Conservation (phyloP, 2,329 filamentous ascomycete genomes). For the Akanthomyces lecanii region DNA sequence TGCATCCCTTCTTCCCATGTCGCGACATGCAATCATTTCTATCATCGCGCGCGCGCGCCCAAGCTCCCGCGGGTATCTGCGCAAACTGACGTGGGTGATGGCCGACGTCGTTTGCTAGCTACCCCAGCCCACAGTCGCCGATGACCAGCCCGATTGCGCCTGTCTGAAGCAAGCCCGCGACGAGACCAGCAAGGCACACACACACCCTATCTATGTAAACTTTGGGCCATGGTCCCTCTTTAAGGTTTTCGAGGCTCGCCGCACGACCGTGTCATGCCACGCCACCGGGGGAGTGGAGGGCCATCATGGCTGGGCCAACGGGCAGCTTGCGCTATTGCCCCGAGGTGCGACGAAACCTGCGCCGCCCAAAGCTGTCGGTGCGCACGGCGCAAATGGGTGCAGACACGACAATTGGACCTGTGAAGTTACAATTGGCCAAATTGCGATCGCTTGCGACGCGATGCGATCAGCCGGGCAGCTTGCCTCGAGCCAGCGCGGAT, state of each 20-base stretch:
- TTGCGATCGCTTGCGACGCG: conserved; percentile 6
- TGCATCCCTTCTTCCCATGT: no score
- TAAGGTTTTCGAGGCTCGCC: background rate
- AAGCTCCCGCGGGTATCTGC: no score
- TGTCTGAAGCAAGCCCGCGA: background rate
- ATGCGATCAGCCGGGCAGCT: conserved; percentile 1
- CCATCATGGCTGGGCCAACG: background rate
- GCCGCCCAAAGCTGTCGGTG: background rate
- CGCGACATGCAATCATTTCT: background rate
- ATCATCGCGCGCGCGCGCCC: background rate
- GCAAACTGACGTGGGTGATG: no score
- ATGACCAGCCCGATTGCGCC: background rate
- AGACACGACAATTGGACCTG: background rate
- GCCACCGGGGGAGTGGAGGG: background rate
- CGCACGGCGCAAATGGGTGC: background rate
- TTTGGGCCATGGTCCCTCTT: background rate
- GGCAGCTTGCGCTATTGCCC: background rate
- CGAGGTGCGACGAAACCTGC: background rate
- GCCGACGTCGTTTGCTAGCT: background rate
- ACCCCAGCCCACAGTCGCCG: background rate
- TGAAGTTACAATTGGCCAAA: background rate
- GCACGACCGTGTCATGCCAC: background rate
- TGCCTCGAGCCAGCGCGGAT: background rate
- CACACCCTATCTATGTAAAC: background rate
- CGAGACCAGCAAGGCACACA: background rate